Percentiles rank a stretch among this genome's conserved stretches.
Evolutionary conservation across 208 protist genomes (phyloP).

Genomic region (Trypanosoma scelopori): DNA sequence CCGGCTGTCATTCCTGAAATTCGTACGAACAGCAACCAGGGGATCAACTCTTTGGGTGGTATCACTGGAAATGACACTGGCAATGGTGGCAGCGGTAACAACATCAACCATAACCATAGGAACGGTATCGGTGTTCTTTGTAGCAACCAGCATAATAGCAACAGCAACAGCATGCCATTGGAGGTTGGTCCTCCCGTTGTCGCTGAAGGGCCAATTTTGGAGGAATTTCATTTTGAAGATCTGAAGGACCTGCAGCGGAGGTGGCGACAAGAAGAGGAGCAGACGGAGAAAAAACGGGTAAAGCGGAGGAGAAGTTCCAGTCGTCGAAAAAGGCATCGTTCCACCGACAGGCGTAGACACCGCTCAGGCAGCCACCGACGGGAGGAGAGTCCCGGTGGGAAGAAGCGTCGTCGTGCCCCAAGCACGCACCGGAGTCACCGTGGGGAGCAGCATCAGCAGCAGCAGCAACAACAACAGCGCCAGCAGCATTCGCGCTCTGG

Average conservation of each 20-base stretch:
- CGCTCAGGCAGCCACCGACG: constrained; percentile 16
- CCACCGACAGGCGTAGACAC: constrained; percentile 5
- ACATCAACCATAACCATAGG: background rate
- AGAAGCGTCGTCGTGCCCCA: constrained; percentile 1
- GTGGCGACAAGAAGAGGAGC: constrained; percentile 23
- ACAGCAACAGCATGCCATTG: constrained; percentile 2
- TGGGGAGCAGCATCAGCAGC: constrained; percentile 3
- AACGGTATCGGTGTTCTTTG: background rate
- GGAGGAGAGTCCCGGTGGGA: constrained; percentile 5
- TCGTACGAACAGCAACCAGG: background rate
- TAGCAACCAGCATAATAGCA: background rate
- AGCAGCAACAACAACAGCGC: constrained; percentile 3
- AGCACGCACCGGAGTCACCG: constrained; percentile 7
- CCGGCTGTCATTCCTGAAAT: background rate
- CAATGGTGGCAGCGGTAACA: background rate
- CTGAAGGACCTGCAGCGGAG: constrained; percentile 23
- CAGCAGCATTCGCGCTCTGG: background rate
- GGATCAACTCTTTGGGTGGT: background rate
- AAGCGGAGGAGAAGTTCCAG: constrained; percentile 27
- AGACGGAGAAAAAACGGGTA: constrained; percentile 22
- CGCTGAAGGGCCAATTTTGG: background rate
- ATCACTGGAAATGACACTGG: background rate
- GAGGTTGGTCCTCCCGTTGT: background rate
- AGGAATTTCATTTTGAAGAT: constrained; percentile 30
- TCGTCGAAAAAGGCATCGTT: constrained; percentile 18